Evolutionary conservation across 495 filamentous ascomycete genomes (phyloP).

Genomic region (Annulohypoxylon maeteangense): DNA sequence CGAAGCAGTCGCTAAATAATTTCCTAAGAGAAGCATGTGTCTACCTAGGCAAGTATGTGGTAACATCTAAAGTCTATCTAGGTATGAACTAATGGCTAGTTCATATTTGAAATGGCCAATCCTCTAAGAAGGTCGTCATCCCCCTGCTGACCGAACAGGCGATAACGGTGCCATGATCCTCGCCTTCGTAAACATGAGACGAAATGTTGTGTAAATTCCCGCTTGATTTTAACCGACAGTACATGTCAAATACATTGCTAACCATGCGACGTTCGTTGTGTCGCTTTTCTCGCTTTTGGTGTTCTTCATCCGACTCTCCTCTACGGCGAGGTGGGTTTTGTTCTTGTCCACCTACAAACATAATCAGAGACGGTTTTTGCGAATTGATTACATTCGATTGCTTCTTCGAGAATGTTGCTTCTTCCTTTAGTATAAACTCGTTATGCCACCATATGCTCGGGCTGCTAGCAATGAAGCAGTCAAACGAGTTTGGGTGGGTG

Average conservation of each 20-base stretch:
- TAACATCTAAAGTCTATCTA: background rate
- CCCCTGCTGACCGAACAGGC: background rate
- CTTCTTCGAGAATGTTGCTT: background rate
- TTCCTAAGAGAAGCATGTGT: background rate
- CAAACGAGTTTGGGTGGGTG: background rate
- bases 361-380: background rate
- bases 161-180: conserved; percentile 1
- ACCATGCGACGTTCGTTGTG: background rate
- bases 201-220: background rate
- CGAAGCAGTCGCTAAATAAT: background rate
- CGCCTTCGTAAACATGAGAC: background rate
- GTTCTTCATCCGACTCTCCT: background rate
- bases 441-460: background rate
- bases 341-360: background rate
- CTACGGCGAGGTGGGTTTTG: background rate
- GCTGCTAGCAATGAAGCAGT: background rate
- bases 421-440: background rate
- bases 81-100: background rate
- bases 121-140: background rate
- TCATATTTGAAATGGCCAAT: background rate
- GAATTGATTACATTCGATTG: background rate
- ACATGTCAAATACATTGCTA: background rate
- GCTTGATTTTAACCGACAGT: background rate
- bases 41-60: too few relatives aligned
- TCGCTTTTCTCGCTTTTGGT: background rate